These are phyloP conservation scores for Teratosphaeria epicoccoides DNA, from an alignment of 2,329 filamentous ascomycete species.

Conservation along the genomic window DNA sequence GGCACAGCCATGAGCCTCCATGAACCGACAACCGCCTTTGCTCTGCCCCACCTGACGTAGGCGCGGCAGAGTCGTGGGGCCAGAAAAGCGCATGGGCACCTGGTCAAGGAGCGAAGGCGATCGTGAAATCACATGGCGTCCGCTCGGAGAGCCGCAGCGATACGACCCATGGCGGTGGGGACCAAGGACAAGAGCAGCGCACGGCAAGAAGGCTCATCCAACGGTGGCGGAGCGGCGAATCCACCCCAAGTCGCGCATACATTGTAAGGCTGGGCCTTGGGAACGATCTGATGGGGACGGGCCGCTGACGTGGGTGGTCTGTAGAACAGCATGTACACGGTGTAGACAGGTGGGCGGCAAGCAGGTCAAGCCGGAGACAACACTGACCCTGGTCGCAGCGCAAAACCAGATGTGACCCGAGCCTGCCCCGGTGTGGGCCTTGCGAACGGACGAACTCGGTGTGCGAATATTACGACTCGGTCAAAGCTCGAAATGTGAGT, in stretches of 20 bases:
- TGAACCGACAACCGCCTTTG: background rate
- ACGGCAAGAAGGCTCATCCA: slow-evolving; percentile 12
- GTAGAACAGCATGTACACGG: slow-evolving; percentile 53
- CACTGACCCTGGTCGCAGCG: slow-evolving; percentile 45
- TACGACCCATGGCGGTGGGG: background rate
- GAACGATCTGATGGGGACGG: background rate
- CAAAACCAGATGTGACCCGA: slow-evolving; percentile 92
- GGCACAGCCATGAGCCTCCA: background rate
- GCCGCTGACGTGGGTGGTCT: background rate
- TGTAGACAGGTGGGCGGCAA: slow-evolving; percentile 57
- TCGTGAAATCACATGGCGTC: background rate
- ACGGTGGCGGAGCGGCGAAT: slow-evolving; percentile 31
- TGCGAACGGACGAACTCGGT: slow-evolving; percentile 84
- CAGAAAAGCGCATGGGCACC: too few relatives aligned
- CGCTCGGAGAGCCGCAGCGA: background rate
- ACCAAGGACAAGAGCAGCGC: slow-evolving; percentile 14
- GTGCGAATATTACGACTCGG: slow-evolving; percentile 92
- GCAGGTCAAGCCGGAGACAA: background rate
- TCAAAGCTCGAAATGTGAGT: slow-evolving; percentile 74
- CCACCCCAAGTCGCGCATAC: slow-evolving; percentile 58
- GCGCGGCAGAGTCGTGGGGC: background rate
- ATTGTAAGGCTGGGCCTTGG: slow-evolving; percentile 28
- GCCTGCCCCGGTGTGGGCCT: slow-evolving; percentile 78
- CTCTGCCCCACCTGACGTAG: background rate
- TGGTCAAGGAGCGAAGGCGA: background rate